Conservation (phyloP, 177 flowering plant species). For the Telopea speciosissima region DNA sequence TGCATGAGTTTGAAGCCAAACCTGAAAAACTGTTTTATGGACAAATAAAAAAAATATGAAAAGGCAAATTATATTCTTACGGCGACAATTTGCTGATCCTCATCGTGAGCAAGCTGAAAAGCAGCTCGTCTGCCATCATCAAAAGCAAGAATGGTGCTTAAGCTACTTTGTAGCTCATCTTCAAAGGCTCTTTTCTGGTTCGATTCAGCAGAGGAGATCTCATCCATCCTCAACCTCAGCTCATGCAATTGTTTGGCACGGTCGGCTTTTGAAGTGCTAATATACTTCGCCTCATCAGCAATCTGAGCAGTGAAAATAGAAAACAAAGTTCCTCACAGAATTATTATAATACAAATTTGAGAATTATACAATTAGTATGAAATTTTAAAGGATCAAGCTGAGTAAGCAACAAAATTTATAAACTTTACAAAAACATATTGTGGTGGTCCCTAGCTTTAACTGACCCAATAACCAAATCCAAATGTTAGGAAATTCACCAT, state of each 20-base stretch:
- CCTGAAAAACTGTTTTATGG: not conserved
- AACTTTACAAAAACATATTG: not conserved
- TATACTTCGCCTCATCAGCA: slow-evolving; percentile 70
- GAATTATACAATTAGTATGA: not conserved
- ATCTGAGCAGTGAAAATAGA: slow-evolving; percentile 34
- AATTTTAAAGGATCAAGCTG: not conserved
- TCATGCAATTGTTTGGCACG: slow-evolving; percentile 61
- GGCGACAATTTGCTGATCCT: slow-evolving; percentile 79
- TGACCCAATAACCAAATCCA: not conserved
- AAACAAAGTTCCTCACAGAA: not conserved
- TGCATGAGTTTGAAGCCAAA: not conserved
- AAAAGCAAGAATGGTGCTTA: slow-evolving; percentile 51
- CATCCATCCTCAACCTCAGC: slow-evolving; percentile 54
- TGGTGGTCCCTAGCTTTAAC: not conserved
- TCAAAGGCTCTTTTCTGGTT: slow-evolving; percentile 57
- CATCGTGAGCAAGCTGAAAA: slow-evolving; percentile 75
- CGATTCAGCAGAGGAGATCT: slow-evolving; percentile 41
- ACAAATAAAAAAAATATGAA: slow-evolving; percentile 1
- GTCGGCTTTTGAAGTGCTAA: slow-evolving; percentile 50
- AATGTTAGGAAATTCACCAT: not conserved
- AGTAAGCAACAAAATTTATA: not conserved
- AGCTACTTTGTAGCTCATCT: slow-evolving; percentile 63
- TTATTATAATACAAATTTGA: not conserved
- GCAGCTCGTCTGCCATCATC: slow-evolving; percentile 79
- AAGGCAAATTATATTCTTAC: slow-evolving; percentile 38